Evolutionary conservation across 352 stramenopile genomes (phyloP), one percentile per base, ranked within the genome.

Genomic region (Phytophthora foliorum): DNA sequence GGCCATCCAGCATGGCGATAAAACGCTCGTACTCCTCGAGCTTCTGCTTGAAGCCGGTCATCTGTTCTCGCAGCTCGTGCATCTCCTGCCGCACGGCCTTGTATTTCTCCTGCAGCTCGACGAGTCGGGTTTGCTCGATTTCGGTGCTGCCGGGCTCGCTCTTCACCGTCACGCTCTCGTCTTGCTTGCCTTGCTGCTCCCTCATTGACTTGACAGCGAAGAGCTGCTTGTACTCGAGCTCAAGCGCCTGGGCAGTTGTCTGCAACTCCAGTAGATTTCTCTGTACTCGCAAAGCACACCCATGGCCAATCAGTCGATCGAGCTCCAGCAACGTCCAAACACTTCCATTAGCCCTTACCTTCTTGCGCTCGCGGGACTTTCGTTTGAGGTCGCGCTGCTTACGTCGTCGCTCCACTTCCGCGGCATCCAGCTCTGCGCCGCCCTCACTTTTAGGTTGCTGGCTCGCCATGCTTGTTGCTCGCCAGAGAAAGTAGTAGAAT

Each of bases 1-100:
- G 75, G 8, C 75, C 75, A 29, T 82, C 75, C 25, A 82, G 71
- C 71, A 78, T 78, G 22, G 75, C 75, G 44, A 82, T 82, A 17
- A 82, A 82, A n/a, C 75, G 75, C 54, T 82, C 75, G 41, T 82
- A 82, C 53, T 82, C 71, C 36, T 82, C 75, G 19, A 82, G 69
- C 57, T 82, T 82, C 44, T 76, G 71, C 46, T 82, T 82, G 31
- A 82, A 78, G 10, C 54, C 67, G 9, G 55, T 69, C 67, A 79
- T 82, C 32, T 82, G 75, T 34, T 82, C 71, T 59, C 75, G 75
- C 27, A 82, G 41, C 25, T 80, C 75, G 32, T 80, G 75, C 63
- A 80, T 78, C 52, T 82, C 75, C 42, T 80, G 54, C 36, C 75
- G 71, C 21, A 82, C 59, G 16, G 71, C 42, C 44, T 74, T 69